A percentile compares a stretch with the other conserved stretches of the same genome.
These are phyloP conservation scores for Hypomyces rosellus DNA, from an alignment of 2,329 filamentous ascomycete genomes.

Conservation along the genomic window DNA sequence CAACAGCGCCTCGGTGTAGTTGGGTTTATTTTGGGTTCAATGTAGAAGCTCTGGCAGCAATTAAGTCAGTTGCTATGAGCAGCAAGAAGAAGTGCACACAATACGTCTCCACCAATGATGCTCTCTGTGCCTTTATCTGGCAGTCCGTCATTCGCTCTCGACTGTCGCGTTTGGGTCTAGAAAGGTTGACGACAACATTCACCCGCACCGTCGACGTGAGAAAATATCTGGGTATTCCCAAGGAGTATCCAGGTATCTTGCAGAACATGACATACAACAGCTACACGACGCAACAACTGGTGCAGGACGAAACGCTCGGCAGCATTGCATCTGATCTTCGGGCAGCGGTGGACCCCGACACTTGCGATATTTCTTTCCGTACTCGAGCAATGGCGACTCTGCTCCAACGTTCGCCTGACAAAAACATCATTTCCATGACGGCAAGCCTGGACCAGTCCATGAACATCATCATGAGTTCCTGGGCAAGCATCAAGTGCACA, in stretches of 20 bases:
- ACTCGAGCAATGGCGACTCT: slow-evolving; percentile 37
- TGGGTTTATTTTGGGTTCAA: slow-evolving; percentile 43
- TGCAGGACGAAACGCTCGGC: slow-evolving; percentile 27
- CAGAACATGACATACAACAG: slow-evolving; percentile 40
- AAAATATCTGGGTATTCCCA: slow-evolving; percentile 32
- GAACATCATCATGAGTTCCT: slow-evolving; percentile 49
- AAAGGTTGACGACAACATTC: slow-evolving; percentile 24
- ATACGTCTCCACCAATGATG: slow-evolving; percentile 49
- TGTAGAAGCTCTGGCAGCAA: slow-evolving; percentile 24
- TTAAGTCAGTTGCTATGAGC: slow-evolving; percentile 30
- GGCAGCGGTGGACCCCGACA: slow-evolving; percentile 28
- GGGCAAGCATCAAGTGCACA: slow-evolving; percentile 41
- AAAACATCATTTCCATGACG: slow-evolving; percentile 27
- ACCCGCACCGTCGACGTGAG: slow-evolving; percentile 46
- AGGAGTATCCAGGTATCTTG: slow-evolving; percentile 41
- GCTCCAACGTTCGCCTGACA: slow-evolving; percentile 28
- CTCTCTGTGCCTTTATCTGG: slow-evolving; percentile 46
- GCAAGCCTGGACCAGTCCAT: slow-evolving; percentile 28
- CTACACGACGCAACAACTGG: slow-evolving; percentile 19
- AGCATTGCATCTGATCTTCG: slow-evolving; percentile 34
- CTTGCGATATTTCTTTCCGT: slow-evolving; percentile 23
- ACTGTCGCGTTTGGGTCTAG: slow-evolving; percentile 23
- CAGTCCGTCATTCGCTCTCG: slow-evolving; percentile 37
- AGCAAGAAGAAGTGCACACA: slow-evolving; percentile 10
- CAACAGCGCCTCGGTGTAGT: slow-evolving; percentile 21